Evolutionary conservation across 106 monocot species (phyloP).

Genomic region (Dendrobium chrysotoxum): DNA sequence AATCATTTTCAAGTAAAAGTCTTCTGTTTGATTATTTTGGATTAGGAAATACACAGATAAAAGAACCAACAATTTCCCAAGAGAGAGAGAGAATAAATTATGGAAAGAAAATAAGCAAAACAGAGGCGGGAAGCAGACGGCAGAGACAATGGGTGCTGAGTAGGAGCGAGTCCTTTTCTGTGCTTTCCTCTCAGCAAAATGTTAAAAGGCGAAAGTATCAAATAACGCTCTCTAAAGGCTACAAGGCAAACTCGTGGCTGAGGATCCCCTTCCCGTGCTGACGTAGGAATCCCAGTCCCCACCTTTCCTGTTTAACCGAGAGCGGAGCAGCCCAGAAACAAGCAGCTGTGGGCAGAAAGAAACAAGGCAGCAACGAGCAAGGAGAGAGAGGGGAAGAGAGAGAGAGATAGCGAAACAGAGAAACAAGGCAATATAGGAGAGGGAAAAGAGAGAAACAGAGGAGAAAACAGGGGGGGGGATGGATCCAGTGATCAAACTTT

Average conservation of each 20-base stretch:
- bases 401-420: neutral
- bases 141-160: slow-evolving; percentile 5
- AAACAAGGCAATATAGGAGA: neutral
- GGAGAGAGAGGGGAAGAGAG: neutral
- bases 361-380: neutral
- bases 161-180: neutral
- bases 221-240: slow-evolving; percentile 14
- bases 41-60: too few relatives aligned
- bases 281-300: slow-evolving; percentile 12
- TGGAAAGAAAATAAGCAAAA: too few relatives aligned
- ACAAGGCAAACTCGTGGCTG: slow-evolving; percentile 12
- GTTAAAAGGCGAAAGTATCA: slow-evolving; percentile 13
- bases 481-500: slow-evolving; percentile 41
- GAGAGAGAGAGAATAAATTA: too few relatives aligned
- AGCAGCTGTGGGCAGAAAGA: neutral
- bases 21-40: too few relatives aligned
- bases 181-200: slow-evolving; percentile 4
- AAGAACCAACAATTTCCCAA: too few relatives aligned
- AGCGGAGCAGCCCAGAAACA: neutral
- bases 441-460: neutral
- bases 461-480: slow-evolving; percentile 12
- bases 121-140: too few relatives aligned
- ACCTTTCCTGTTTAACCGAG: slow-evolving; percentile 1
- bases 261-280: slow-evolving; percentile 9
- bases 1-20: too few relatives aligned